Percentiles rank a stretch among this genome's conserved stretches.
phyloP scores from a whole-genome alignment of 2,329 filamentous ascomycete genomes.

The Parasarocladium wereldwijsianum region DNA sequence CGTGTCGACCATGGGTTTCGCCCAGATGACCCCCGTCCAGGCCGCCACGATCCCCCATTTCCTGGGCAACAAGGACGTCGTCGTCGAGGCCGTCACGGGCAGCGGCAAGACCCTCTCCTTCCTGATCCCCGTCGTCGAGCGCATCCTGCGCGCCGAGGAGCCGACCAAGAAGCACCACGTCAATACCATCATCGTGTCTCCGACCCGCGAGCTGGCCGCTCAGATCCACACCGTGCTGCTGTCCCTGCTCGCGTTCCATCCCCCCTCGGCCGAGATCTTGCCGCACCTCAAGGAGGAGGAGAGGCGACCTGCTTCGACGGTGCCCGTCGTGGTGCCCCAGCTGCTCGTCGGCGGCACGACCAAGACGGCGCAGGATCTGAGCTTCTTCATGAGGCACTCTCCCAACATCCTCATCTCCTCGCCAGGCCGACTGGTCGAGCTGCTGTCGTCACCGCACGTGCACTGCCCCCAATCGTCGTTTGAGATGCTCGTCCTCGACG shows the following conservation, averaged over 20 bases:
- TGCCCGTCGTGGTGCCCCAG: constrained; percentile 60
- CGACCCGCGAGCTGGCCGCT: constrained; percentile 75
- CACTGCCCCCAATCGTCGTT: constrained; percentile 82
- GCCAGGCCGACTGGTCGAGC: constrained; percentile 75
- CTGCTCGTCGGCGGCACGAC: constrained; percentile 72
- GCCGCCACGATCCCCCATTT: constrained; percentile 82
- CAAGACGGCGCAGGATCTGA: constrained; percentile 74
- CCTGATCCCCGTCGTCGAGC: constrained; percentile 69
- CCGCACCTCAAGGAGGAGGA: constrained; percentile 38
- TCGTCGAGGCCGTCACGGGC: constrained; percentile 84
- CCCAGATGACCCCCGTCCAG: constrained; percentile 86
- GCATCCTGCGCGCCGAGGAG: constrained; percentile 64
- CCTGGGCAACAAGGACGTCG: constrained; percentile 79
- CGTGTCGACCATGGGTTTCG: constrained; percentile 70
- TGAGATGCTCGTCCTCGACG: constrained; percentile 83
- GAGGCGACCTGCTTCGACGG: constrained; percentile 31
- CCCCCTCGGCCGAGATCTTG: constrained; percentile 55
- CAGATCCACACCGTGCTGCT: constrained; percentile 78
- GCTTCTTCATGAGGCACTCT: constrained; percentile 66
- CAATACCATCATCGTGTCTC: constrained; percentile 80
- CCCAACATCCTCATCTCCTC: constrained; percentile 86
- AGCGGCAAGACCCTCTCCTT: constrained; percentile 85
- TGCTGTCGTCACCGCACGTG: constrained; percentile 74
- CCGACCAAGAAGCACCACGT: constrained; percentile 83
- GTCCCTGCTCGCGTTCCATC: constrained; percentile 70